phyloP scores from a whole-genome alignment of 805 yeast genomes.

The Wickerhamiella azyma region DNA sequence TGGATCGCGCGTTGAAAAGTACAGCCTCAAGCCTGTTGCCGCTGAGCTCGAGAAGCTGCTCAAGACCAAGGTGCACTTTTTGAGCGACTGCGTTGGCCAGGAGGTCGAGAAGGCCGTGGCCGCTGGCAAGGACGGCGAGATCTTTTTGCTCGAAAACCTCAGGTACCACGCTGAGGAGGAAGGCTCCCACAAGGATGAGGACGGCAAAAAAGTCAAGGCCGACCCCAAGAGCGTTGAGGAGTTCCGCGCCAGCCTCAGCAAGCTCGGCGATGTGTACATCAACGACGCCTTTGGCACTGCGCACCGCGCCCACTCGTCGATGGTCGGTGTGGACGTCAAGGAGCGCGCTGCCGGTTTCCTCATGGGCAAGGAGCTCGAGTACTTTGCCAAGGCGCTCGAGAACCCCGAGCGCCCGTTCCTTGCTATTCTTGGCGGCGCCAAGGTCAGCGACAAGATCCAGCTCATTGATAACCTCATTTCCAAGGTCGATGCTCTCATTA shows the following conservation, averaged over 20 bases:
- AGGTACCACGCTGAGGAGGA: constrained; percentile 88
- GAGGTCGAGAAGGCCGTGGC: constrained; percentile 74
- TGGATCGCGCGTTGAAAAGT: constrained; percentile 76
- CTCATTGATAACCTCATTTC: constrained; percentile 85
- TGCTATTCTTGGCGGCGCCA: constrained; percentile 98
- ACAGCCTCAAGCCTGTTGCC: constrained; percentile 87
- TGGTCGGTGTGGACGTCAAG: constrained; percentile 93
- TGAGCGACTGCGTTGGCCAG: constrained; percentile 82
- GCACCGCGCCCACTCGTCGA: constrained; percentile 99
- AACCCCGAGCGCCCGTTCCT: constrained; percentile 96
- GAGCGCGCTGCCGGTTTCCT: constrained; percentile 98
- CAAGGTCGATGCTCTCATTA: constrained; percentile 86
- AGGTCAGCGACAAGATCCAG: constrained; percentile 97
- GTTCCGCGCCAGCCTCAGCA: constrained; percentile 82
- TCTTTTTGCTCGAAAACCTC: constrained; percentile 88
- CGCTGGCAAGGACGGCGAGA: constrained; percentile 61
- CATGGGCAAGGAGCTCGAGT: constrained; percentile 91
- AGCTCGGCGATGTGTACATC: constrained; percentile 92
- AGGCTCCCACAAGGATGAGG: constrained; percentile 84
- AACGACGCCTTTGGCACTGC: constrained; percentile 99
- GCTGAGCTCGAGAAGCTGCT: constrained; percentile 72
- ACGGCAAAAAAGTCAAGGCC: constrained; percentile 86
- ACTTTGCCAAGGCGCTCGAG: constrained; percentile 97
- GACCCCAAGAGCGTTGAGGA: constrained; percentile 65
- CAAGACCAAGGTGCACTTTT: constrained; percentile 62